Percentiles rank a stretch among this genome's conserved stretches.
Conservation (phyloP, 257 asterid genomes). For the Mitragyna speciosa region DNA sequence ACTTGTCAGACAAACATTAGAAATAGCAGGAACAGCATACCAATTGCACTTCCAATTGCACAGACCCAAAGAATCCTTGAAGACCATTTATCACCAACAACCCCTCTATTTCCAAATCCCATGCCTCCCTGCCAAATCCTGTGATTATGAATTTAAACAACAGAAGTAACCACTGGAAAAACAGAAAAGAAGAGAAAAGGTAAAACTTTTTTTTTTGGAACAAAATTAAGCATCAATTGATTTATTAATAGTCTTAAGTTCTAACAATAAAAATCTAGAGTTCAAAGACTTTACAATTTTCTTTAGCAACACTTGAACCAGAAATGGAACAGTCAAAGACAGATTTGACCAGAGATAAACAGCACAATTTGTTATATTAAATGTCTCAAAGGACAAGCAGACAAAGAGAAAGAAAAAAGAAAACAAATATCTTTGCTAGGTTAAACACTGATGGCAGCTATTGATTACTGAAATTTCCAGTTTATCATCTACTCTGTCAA, state of each 20-base stretch:
- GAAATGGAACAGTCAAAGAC: too few relatives aligned
- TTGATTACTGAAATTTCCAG: too few relatives aligned
- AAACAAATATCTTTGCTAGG: too few relatives aligned
- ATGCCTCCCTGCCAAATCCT: slow-evolving; percentile 38
- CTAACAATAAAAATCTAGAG: slow-evolving; percentile 6
- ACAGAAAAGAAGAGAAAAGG: not conserved
- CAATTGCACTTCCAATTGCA: slow-evolving; percentile 86
- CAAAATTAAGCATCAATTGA: not conserved
- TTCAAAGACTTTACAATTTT: too few relatives aligned
- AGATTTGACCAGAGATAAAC: too few relatives aligned
- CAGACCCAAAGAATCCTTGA: slow-evolving; percentile 76
- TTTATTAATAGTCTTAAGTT: not conserved
- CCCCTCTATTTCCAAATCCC: slow-evolving; percentile 85
- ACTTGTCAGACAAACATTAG: not conserved
- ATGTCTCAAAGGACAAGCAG: too few relatives aligned
- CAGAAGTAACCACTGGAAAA: not conserved
- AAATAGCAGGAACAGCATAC: slow-evolving; percentile 33
- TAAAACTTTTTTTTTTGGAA: too few relatives aligned
- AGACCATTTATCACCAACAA: slow-evolving; percentile 80
- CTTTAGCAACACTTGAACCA: too few relatives aligned
- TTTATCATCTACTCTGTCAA: too few relatives aligned
- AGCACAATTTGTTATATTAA: too few relatives aligned
- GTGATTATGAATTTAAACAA: not conserved
- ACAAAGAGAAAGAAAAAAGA: too few relatives aligned
- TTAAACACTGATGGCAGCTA: too few relatives aligned